Base-by-base conservation (phyloP, 1,284 basidiomycete genomes). In the Termitomyces sp. region DNA sequence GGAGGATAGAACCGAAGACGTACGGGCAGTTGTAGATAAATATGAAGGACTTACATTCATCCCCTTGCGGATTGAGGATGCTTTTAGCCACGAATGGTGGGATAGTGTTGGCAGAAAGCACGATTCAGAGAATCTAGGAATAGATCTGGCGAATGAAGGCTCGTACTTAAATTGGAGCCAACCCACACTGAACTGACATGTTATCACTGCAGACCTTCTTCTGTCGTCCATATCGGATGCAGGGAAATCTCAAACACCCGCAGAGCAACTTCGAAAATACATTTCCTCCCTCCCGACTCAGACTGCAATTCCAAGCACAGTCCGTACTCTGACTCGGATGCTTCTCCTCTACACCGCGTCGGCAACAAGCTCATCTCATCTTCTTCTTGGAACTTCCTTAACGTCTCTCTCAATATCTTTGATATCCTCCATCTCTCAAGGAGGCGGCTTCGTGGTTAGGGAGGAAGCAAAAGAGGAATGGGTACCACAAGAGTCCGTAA, bases 331-430 rank as follows among this genome's bases (percentile, higher is more conserved):
- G 37, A 76, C 77, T 46, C 82, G 88, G 18, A 67, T 91, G 14
- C 74, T 95, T 9, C 73, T 94, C n/a, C 70, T 85, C 3, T 73
- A 87, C 57, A 83, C 84, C 0, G 82, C 91, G 1, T 66, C 69
- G 18, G 72, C 78, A 1, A 77, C 77, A 3, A 65, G 68, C 9
- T 83, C 86, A 43, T 88, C 88, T 0, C 90, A 93, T 64, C 72
- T 93, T 8, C 70, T 93, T 5, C 74, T 92, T n/a, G 91, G 91
- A 52, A 88, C 90, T 19, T 88, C 86, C 1, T 74, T 92, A 13
- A 93, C 92, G 0, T 83, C 87, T 0, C 76, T 93, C 14, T 91
- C 91, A 0, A 78, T 93, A 46, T 80, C 83, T 10, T 72, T 93
- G 35, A 87, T 93, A 53, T 82, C 85, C 1, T 82, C 79, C 8